Percentiles rank a stretch among this genome's conserved stretches.
Conservation (phyloP, 805 yeast genomes). For the Lipomyces starkeyi region DNA sequence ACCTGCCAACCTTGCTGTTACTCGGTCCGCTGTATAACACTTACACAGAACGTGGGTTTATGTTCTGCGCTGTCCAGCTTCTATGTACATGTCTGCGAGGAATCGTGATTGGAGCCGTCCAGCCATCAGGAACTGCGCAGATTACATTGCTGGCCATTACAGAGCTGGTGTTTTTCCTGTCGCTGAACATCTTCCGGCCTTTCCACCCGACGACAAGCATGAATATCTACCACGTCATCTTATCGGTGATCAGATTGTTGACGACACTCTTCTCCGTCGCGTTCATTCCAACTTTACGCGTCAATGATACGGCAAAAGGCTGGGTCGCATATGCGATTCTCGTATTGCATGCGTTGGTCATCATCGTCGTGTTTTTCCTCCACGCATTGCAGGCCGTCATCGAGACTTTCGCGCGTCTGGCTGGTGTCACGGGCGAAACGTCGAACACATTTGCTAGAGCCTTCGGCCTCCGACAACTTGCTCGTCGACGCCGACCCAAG, state of each 20-base stretch:
- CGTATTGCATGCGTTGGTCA: conserved; percentile 43
- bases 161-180: conserved; percentile 40
- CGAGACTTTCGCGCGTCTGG: conserved; percentile 38
- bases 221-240: conserved; percentile 40
- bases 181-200: conserved; percentile 40
- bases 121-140: conserved; percentile 47
- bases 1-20: conserved; percentile 40
- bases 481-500: conserved; percentile 29
- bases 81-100: conserved; percentile 42
- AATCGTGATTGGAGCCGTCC: conserved; percentile 45
- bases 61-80: conserved; percentile 35
- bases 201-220: conserved; percentile 41
- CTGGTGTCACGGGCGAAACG: conserved; percentile 25
- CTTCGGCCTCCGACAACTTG: conserved; percentile 38
- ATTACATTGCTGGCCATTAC: conserved; percentile 42
- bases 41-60: conserved; percentile 39
- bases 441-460: conserved; percentile 32
- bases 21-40: conserved; percentile 47
- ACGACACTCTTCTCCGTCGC: conserved; percentile 41
- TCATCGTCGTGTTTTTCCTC: conserved; percentile 41
- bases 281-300: conserved; percentile 40
- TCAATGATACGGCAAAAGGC: conserved; percentile 38
- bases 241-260: conserved; percentile 39
- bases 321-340: conserved; percentile 47
- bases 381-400: conserved; percentile 42